phyloP scores from a whole-genome alignment of 768 basidiomycete species.

The Neoboletus brunneissimus region DNA sequence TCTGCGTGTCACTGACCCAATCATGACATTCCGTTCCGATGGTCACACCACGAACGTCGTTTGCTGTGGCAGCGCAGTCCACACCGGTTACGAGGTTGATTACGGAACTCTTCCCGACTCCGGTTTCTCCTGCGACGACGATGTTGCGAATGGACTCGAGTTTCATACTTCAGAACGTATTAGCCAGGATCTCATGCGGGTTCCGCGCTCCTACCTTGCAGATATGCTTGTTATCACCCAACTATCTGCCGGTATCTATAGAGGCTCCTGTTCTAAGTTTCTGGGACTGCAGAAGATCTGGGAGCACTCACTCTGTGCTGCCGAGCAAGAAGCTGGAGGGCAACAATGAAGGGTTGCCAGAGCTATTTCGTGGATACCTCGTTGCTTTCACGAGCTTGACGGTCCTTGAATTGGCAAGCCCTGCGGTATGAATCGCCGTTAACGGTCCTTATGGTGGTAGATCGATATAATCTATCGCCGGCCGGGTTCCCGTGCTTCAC shows the following conservation, averaged over 20 bases:
- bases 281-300: neutral
- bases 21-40: constrained; percentile 18
- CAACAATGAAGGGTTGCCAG: constrained; percentile 8
- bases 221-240: constrained; percentile 7
- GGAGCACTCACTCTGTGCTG: constrained; percentile 2
- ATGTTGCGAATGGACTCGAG: constrained; percentile 26
- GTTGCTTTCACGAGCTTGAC: constrained; percentile 20
- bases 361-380: constrained; percentile 14
- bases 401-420: constrained; percentile 21
- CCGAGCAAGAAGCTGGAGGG: neutral
- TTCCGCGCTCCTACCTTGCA: constrained; percentile 1
- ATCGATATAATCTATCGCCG: constrained; percentile 21
- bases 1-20: constrained; percentile 12
- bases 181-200: neutral
- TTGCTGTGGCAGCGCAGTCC: constrained; percentile 21
- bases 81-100: constrained; percentile 29
- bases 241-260: neutral
- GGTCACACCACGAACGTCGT: constrained; percentile 25
- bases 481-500: neutral
- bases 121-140: constrained; percentile 29
- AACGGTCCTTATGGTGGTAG: neutral
- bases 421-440: constrained; percentile 8
- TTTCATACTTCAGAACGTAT: constrained; percentile 5
- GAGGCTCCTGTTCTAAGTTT: neutral
- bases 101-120: constrained; percentile 32